Evolutionary conservation across 148 eudicot species (phyloP).

Genomic region (Amaranthus cruentus): DNA sequence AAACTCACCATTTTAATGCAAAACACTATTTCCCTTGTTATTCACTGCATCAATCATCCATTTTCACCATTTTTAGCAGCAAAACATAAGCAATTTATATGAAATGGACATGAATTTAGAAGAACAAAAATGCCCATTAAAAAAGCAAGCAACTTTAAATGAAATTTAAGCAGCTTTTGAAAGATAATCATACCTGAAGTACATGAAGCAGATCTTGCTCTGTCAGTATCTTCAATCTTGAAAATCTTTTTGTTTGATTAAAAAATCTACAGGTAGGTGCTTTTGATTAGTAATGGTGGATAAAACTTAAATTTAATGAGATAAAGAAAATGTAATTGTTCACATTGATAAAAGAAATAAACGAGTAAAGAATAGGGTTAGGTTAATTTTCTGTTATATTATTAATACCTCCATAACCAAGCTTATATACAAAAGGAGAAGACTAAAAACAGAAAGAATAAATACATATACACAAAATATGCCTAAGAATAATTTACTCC

Average conservation of each 20-base stretch:
- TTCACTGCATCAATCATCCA: constrained; percentile 18
- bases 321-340: too few relatives aligned
- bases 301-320: too few relatives aligned
- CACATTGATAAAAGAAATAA: too few relatives aligned
- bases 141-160: constrained; percentile 5
- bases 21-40: constrained; percentile 17
- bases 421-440: too few relatives aligned
- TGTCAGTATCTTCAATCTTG: constrained; percentile 43
- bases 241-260: constrained; percentile 27
- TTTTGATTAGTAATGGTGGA: too few relatives aligned
- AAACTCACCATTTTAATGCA: constrained; percentile 30
- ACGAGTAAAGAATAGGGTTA: too few relatives aligned
- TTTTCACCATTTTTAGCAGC: background rate
- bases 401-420: too few relatives aligned
- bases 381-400: too few relatives aligned
- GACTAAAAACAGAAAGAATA: too few relatives aligned
- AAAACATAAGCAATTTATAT: background rate
- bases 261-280: too few relatives aligned
- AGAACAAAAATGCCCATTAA: background rate
- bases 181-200: constrained; percentile 29
- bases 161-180: background rate
- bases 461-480: too few relatives aligned
- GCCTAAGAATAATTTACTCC: too few relatives aligned
- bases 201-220: constrained; percentile 44
- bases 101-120: background rate